Conservation (phyloP, 2,329 filamentous ascomycete species). For the Aspergillus piperis region DNA sequence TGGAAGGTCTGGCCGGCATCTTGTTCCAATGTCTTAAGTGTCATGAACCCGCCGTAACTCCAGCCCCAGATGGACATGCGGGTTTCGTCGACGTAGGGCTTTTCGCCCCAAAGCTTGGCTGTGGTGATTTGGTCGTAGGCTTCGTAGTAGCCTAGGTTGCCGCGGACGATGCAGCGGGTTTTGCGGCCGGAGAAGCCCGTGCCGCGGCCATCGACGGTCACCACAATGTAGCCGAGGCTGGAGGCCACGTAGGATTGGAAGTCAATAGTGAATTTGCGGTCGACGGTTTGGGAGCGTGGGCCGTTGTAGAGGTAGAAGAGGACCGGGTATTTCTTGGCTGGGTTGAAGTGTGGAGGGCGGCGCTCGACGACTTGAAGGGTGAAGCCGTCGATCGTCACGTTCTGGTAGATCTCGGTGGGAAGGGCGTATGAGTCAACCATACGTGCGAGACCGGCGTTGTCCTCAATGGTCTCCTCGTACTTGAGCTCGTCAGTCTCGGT, state of each 20-base stretch:
- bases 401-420: constrained; percentile 79
- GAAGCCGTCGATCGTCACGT: constrained; percentile 78
- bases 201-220: constrained; percentile 90
- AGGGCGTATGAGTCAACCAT: constrained; percentile 76
- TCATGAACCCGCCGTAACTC: constrained; percentile 95
- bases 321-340: constrained; percentile 84
- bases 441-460: constrained; percentile 70
- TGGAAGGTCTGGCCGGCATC: constrained; percentile 88
- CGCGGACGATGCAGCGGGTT: constrained; percentile 77
- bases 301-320: constrained; percentile 95
- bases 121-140: constrained; percentile 88
- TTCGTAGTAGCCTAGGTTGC: constrained; percentile 82
- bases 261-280: constrained; percentile 77
- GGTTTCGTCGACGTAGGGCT: constrained; percentile 77
- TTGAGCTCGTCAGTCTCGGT: constrained; percentile 68
- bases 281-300: constrained; percentile 86
- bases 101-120: constrained; percentile 78
- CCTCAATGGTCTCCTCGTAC: constrained; percentile 73
- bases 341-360: constrained; percentile 83
- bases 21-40: constrained; percentile 88
- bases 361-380: constrained; percentile 76
- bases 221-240: constrained; percentile 84
- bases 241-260: constrained; percentile 90
- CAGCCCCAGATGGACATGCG: constrained; percentile 96
- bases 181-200: constrained; percentile 88